phyloP scores from a whole-genome alignment of 2,329 filamentous ascomycete genomes.

The Trichoderma aggressivum region DNA sequence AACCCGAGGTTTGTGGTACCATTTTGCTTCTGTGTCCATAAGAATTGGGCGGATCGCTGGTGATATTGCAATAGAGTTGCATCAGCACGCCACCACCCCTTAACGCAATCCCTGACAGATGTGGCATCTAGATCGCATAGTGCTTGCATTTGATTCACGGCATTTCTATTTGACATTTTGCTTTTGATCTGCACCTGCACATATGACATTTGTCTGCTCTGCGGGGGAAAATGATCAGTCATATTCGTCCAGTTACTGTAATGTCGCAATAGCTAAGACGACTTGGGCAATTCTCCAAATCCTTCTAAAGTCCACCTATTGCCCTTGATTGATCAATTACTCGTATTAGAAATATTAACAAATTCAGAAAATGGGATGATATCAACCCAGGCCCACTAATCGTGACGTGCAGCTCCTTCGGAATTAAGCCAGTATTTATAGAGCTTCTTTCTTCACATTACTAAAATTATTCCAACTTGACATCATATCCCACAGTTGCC shows the following conservation, averaged over 20 bases:
- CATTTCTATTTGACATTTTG: not conserved
- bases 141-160: not conserved
- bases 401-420: not conserved
- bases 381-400: too few species aligned
- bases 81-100: constrained; percentile 13
- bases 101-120: not conserved
- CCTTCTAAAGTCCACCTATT: not conserved
- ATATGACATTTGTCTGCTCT: not conserved
- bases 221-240: constrained; percentile 6
- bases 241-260: not conserved
- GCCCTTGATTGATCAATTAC: not conserved
- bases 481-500: not conserved
- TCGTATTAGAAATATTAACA: not conserved
- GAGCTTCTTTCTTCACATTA: not conserved
- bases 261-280: not conserved
- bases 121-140: not conserved
- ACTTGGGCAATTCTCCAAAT: not conserved
- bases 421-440: not conserved
- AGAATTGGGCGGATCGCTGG: not conserved
- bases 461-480: not conserved
- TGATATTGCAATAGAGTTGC: constrained; percentile 10
- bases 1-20: too few species aligned
- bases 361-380: not conserved
- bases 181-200: not conserved
- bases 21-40: not conserved